Evolutionary conservation across 129 eudicot species (phyloP), one percentile per base, ranked within the genome.

Genomic region (Saussurea involucrata): DNA sequence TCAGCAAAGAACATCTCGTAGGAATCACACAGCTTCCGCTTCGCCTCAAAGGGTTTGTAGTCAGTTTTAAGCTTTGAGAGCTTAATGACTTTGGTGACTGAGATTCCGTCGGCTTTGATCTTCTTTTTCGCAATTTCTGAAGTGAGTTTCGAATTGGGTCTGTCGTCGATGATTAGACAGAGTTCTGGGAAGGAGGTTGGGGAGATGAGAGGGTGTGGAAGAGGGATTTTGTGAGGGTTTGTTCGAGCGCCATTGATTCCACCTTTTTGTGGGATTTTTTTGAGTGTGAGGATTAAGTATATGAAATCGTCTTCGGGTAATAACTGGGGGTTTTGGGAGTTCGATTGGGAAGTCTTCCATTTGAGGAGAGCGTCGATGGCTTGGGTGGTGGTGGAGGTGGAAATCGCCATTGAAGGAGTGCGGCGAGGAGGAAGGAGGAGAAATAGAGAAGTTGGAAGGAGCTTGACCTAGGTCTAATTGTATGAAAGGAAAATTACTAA

Each of bases 1-100:
- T 95, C 99, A 31, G 90, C 97, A 49, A 95, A 85, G 40, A 95
- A 95, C 86, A 89, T 17, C 40, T 95, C 99, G 75, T 85, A 95
- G 3, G 84, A 72, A 63, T 86, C 90, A 49, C 99, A 95, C 0
- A 92, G 74, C 91, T 92, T 92, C 28, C 99, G 36, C 29, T 86
- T 92, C 0, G 88, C 82, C 68, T 95, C 97, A 72, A 77, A 85
- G 0, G 96, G 81, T 75, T 86, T 95, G 74, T 92, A 92, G 17
- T 92, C 84, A 0, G 89, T 83, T 80, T 83, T 90, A 0, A 95
- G 84, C 81, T 95, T 95, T 0, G 91, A 85, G 0, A 95, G 37
- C 69, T 77, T 92, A 0, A 95, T 33, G 2, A 95, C 96, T 79
- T 95, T 92, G 0, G 87, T 66, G 21, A 95, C 84, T 0, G 81